phyloP scores from a whole-genome alignment of 257 asterid species.

The Solanum rostratum region DNA sequence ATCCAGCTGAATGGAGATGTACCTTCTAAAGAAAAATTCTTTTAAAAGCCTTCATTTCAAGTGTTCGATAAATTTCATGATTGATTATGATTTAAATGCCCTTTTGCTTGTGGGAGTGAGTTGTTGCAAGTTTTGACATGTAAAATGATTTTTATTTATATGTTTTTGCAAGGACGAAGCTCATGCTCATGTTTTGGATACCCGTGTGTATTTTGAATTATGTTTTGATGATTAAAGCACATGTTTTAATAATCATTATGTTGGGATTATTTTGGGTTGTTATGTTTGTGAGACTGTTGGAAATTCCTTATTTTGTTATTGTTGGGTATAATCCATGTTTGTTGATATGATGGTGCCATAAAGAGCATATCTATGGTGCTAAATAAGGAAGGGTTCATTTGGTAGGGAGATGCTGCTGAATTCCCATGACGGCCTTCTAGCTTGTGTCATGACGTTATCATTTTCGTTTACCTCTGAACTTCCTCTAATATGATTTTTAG shows the following conservation, averaged over 20 bases:
- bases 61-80: background rate
- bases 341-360: background rate
- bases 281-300: background rate
- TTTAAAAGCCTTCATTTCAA: background rate
- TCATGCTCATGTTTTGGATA: background rate
- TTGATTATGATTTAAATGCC: background rate
- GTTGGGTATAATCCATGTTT: background rate
- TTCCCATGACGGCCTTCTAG: background rate
- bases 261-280: background rate
- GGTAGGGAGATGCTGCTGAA: background rate
- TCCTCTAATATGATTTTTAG: background rate
- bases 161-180: background rate
- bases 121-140: background rate
- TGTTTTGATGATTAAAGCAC: background rate
- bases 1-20: background rate
- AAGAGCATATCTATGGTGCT: background rate
- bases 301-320: background rate
- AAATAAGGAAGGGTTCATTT: background rate
- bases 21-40: background rate
- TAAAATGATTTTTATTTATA: background rate
- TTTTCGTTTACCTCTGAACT: background rate
- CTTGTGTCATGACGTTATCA: background rate
- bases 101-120: background rate
- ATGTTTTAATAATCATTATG: background rate
- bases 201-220: background rate